Evolutionary conservation across 129 eudicot genomes (phyloP).

Genomic region (Silybum marianum): DNA sequence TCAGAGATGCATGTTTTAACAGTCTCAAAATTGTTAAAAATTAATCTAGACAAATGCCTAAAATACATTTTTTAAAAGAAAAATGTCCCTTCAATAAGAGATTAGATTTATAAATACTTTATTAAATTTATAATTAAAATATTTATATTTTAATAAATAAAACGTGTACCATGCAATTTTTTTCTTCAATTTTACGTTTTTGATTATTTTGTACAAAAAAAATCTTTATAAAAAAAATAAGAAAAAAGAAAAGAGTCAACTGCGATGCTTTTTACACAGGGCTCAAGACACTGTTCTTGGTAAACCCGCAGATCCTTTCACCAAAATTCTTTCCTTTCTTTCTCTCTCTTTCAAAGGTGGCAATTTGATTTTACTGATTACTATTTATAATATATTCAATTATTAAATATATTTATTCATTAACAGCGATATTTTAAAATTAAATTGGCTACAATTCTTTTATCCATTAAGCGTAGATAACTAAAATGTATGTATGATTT

Average conservation of each 20-base stretch:
- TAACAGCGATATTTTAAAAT: no score
- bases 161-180: background rate
- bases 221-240: background rate
- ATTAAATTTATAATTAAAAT: background rate
- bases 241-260: constrained; percentile 14
- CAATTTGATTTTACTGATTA: constrained; percentile 21
- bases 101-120: no score
- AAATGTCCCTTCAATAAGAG: no score
- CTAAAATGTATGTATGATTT: no score
- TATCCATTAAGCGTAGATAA: no score
- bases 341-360: constrained; percentile 20
- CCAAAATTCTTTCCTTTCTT: constrained; percentile 33
- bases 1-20: no score
- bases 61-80: no score
- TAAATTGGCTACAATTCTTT: no score
- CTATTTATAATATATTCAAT: background rate
- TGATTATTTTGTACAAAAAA: background rate
- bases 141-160: background rate
- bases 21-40: no score
- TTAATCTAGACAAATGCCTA: no score
- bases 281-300: constrained; percentile 36
- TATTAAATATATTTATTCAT: no score
- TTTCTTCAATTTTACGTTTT: background rate
- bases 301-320: constrained; percentile 36
- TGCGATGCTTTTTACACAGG: constrained; percentile 32